Evolutionary conservation across 2,329 filamentous ascomycete genomes (phyloP), one percentile per base, ranked within the genome.

Genomic region (Aspergillus quadrilineatus): DNA sequence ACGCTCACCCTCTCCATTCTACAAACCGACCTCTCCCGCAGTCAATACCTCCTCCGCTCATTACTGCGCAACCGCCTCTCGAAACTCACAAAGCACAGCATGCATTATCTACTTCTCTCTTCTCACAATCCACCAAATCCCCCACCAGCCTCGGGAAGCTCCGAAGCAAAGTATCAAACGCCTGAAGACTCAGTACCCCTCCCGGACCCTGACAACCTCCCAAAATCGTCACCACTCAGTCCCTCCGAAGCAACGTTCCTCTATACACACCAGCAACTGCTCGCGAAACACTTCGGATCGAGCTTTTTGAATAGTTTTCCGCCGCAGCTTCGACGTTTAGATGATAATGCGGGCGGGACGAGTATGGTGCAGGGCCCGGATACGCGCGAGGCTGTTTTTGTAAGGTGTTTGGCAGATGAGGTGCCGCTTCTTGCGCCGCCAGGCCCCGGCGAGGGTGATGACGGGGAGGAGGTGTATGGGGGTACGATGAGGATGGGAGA

Each of bases 1-100:
- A 97, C 96, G 72, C 96, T 99, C 73, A 86, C 86, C 59, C 86
- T 97, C 68, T 96, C 97, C 48, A 89, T 99, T 60, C 87, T 97
- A 53, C 94, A 99, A 79, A 97, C 95, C 6, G 94, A 99, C 77
- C 84, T 99, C 53, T 92, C 97, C 73, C 83, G 94, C 45, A 95
- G 90, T 76, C 96, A 96, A 77, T 99, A 92, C 69, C 81, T 99
- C 22, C 84, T 97, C 15, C 83, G 94, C 59, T 89, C 89, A 62
- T 88, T 93, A 63, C 75, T 99, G 55, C 83, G 95, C 52, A 87
- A 89, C 8, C 83, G 94, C n/a, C 86, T 97, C 56, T 85, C 89
- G 53, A 97, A 99, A 83, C 67, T 79, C 56, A 75, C 75, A 30
- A 73, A 73, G 57, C 67, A 74, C 64, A 73, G 73, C 55, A 89